Evolutionary conservation across 116 monocot species (phyloP).

Genomic region (Iris pallida): DNA sequence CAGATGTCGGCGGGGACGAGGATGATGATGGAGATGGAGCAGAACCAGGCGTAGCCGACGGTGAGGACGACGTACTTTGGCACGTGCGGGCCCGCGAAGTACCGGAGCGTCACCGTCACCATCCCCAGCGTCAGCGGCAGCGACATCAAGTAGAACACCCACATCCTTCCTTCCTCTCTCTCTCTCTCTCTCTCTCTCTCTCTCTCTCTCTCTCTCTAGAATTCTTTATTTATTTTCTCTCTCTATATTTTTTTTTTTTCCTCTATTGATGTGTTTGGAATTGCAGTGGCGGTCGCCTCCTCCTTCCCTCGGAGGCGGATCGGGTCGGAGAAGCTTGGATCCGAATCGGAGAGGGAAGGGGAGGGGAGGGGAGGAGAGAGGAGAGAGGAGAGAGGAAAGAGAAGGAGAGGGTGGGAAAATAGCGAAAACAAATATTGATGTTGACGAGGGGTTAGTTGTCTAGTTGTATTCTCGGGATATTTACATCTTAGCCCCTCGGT

Average conservation of each 20-base stretch:
- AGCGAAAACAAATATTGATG: no score
- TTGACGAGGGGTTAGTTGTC: no score
- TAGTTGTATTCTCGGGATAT: no score
- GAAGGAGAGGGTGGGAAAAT: neutral
- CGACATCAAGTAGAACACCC: constrained; percentile 92
- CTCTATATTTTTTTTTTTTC: neutral
- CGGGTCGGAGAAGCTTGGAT: constrained; percentile 5
- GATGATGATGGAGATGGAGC: constrained; percentile 90
- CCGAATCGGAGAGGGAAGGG: neutral
- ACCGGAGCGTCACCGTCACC: constrained; percentile 75
- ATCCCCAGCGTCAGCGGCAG: constrained; percentile 82
- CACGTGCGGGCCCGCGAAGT: constrained; percentile 88
- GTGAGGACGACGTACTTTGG: constrained; percentile 72
- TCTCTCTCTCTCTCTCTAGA: neutral
- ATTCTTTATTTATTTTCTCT: neutral
- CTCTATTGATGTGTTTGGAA: neutral
- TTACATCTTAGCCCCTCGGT: no score
- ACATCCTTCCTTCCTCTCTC: constrained; percentile 37
- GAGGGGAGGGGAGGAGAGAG: neutral
- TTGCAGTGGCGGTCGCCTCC: neutral
- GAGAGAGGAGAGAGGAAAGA: neutral
- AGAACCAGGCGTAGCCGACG: constrained; percentile 96
- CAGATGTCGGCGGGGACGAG: constrained; percentile 96
- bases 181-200: neutral
- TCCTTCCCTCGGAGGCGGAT: neutral